phyloP scores from a whole-genome alignment of 108 stramenopile genomes.

The Schizochytrium sp. region DNA sequence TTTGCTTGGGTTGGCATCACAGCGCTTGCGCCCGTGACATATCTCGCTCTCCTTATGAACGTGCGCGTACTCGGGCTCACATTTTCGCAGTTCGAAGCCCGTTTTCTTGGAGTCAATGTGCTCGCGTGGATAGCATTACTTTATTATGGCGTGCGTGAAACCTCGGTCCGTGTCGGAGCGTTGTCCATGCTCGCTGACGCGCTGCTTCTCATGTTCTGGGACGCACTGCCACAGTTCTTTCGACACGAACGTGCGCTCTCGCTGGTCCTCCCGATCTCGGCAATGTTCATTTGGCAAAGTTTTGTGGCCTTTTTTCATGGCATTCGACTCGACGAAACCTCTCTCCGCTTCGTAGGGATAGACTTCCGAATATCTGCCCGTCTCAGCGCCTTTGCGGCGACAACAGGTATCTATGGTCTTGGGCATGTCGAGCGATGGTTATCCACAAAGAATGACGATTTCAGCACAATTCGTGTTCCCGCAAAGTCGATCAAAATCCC shows the following conservation, averaged over 20 bases:
- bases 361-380: not conserved
- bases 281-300: not conserved
- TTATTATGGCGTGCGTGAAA: not conserved
- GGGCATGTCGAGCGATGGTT: not conserved
- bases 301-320: not conserved
- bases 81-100: not conserved
- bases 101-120: not conserved
- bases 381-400: not conserved
- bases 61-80: not conserved
- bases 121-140: not conserved
- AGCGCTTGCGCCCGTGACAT: not conserved
- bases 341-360: not conserved
- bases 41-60: not conserved
- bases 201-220: not conserved
- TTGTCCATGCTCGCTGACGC: not conserved
- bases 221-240: not conserved
- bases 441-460: not conserved
- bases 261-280: not conserved
- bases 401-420: not conserved
- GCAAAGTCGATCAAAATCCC: not conserved
- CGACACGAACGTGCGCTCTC: not conserved
- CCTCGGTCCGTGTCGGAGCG: not conserved
- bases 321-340: not conserved
- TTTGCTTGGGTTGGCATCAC: not conserved
- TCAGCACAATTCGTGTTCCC: not conserved